These are phyloP conservation scores for Daedaleopsis sinensis DNA, from an alignment of 768 basidiomycete genomes.

Conservation along the genomic window DNA sequence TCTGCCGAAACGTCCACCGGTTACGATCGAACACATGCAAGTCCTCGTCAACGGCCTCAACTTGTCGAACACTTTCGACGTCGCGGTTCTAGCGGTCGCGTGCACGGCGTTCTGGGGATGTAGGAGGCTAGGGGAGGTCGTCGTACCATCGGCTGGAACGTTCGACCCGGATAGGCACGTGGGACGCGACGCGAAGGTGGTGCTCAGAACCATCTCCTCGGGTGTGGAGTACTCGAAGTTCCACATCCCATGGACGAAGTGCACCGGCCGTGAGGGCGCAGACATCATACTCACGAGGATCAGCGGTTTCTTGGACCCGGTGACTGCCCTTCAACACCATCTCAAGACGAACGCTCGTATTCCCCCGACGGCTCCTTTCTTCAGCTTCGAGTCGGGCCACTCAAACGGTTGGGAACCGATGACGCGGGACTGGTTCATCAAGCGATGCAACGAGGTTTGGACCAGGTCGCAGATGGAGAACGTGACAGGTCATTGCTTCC, in stretches of 20 bases:
- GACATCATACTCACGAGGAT: too few species aligned
- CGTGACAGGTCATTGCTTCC: too few species aligned
- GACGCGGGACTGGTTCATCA: too few species aligned
- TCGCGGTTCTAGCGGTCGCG: constrained; percentile 40
- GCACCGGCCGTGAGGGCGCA: too few species aligned
- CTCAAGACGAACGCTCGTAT: too few species aligned
- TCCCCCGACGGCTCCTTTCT: too few species aligned
- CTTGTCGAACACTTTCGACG: constrained; percentile 31
- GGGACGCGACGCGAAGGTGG: background rate
- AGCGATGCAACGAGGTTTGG: too few species aligned
- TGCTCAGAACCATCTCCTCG: background rate
- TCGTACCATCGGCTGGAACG: background rate
- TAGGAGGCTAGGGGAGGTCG: constrained; percentile 14
- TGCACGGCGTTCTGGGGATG: constrained; percentile 38
- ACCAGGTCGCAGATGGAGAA: too few species aligned
- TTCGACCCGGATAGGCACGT: constrained; percentile 9
- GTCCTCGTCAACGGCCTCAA: constrained; percentile 28
- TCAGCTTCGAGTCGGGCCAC: too few species aligned
- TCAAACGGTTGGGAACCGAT: too few species aligned
- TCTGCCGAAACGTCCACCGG: constrained; percentile 31
- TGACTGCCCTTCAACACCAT: too few species aligned
- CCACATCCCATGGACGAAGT: constrained; percentile 42
- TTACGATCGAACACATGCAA: constrained; percentile 37
- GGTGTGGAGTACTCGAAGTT: constrained; percentile 17
- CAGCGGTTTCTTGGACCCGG: too few species aligned